Evolutionary conservation across 1,139 yeast genomes (phyloP), one percentile per base, ranked within the genome.

Genomic region (Candida freyschussii): DNA sequence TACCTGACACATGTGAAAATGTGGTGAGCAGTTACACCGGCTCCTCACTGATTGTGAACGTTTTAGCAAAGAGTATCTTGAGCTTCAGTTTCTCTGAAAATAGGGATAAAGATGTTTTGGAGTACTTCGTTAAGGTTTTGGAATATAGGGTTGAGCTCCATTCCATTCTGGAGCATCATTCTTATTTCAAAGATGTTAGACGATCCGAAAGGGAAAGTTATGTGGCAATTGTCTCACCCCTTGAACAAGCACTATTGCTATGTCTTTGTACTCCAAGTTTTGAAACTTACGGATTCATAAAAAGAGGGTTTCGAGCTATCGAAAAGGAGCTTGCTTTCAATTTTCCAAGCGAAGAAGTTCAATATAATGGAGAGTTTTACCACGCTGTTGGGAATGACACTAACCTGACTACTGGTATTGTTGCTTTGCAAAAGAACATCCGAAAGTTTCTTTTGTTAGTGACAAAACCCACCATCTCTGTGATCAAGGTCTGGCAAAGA

Each of bases 401-500:
- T 21, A 63, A 70, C 20, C 74, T 78, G 3, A 76, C 81, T 32
- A 78, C 89, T 1, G 91, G 94, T 13, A 72, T 79, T 19, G 83
- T 82, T 13, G 87, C 93, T 0, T 66, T 81, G 21, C 91, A 84
- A 52, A 82, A 83, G 52, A 70, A 78, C 39, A 61, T 83, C 36
- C 63, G 75, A 46, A 68, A 69, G 41, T 70, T 62, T 40, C 64
- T 82, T 27, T 57, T 80, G 32, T 66, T 75, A 19, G 47, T 75
- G n/a, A 70, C 72, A 6, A 60, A 58, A 23, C 84, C 89, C 2
- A 75, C 85, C 0, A 62, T 65, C 24, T 72, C 85, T 1, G 57
- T 84, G 23, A 63, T 72, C 25, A 74, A 72, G 36, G 74, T 79
- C 2, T 80, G 91, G 83, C 52, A 67, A 5, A 57, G 74, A 24